Evolutionary conservation across 768 basidiomycete species (phyloP).

Genomic region (Gautieria morchelliformis): DNA sequence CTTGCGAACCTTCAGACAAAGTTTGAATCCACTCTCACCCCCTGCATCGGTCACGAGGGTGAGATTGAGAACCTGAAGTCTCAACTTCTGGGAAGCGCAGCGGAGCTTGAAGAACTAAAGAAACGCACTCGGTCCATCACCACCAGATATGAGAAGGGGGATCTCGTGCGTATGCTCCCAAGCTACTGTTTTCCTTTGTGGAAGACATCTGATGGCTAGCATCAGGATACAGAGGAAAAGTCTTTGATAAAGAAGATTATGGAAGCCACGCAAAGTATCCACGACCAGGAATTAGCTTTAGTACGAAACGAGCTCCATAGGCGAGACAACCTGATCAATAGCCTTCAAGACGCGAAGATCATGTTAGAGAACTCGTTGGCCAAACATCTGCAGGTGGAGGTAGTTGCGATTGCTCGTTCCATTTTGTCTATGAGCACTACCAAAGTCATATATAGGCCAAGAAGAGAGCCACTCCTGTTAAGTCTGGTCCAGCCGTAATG

Average conservation of each 20-base stretch:
- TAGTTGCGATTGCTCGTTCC: not conserved
- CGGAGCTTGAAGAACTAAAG: conserved; percentile 1
- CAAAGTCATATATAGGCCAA: not conserved
- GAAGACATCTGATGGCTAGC: not conserved
- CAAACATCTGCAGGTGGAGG: conserved; percentile 6
- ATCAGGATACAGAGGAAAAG: conserved; percentile 6
- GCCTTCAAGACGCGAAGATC: conserved; percentile 2
- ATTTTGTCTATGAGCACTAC: not conserved
- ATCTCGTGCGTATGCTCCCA: not conserved
- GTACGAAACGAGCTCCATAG: conserved; percentile 6
- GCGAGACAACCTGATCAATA: not conserved
- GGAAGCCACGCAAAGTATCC: conserved; percentile 1
- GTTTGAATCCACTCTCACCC: not conserved
- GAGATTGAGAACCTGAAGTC: conserved; percentile 1
- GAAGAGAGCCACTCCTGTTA: not conserved
- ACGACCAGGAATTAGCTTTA: conserved; percentile 3
- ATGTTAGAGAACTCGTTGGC: conserved; percentile 8
- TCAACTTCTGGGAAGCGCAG: not conserved
- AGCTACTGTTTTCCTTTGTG: not conserved
- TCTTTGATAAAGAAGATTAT: conserved; percentile 1
- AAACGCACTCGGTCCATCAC: not conserved
- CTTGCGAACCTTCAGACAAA: not conserved
- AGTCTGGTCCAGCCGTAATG: not conserved
- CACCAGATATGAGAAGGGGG: conserved; percentile 1
- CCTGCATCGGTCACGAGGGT: not conserved